Conservation (phyloP, 331 rosid genomes). For the Spiraea crenata region DNA sequence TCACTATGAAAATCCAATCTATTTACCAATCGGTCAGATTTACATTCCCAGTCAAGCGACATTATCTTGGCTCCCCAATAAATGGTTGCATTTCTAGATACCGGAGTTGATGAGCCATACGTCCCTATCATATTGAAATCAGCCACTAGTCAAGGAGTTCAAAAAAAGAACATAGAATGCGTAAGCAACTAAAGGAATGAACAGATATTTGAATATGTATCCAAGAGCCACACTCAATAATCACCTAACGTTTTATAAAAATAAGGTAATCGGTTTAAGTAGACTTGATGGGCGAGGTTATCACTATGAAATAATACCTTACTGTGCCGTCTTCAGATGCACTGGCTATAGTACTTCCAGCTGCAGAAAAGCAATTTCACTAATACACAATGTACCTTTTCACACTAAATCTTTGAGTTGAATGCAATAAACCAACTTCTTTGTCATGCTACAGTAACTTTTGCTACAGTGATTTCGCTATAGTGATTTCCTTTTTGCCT, state of each 20-base stretch:
- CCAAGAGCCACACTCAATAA: neutral
- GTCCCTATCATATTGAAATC: slow-evolving; percentile 74
- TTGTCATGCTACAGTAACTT: no score
- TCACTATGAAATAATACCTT: slow-evolving; percentile 44
- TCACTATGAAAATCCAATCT: slow-evolving; percentile 25
- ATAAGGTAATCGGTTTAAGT: slow-evolving; percentile 7
- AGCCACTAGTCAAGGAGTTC: slow-evolving; percentile 9
- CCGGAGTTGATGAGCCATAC: slow-evolving; percentile 78
- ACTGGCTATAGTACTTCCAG: slow-evolving; percentile 92
- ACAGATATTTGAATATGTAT: neutral
- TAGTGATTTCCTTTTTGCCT: no score
- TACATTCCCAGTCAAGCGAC: slow-evolving; percentile 97
- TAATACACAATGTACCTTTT: no score
- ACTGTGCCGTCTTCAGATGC: slow-evolving; percentile 95
- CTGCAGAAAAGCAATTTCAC: slow-evolving; percentile 89
- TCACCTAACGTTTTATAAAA: slow-evolving; percentile 16
- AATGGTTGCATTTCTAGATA: slow-evolving; percentile 93
- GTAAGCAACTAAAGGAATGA: neutral
- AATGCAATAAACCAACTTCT: no score
- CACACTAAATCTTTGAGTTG: no score
- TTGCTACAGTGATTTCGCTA: no score
- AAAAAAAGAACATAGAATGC: slow-evolving; percentile 5
- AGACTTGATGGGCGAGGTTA: neutral
- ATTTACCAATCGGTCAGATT: slow-evolving; percentile 93
- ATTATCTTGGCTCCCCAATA: slow-evolving; percentile 87